phyloP scores from a whole-genome alignment of 805 yeast species.

The Myxozyma sirexii region DNA sequence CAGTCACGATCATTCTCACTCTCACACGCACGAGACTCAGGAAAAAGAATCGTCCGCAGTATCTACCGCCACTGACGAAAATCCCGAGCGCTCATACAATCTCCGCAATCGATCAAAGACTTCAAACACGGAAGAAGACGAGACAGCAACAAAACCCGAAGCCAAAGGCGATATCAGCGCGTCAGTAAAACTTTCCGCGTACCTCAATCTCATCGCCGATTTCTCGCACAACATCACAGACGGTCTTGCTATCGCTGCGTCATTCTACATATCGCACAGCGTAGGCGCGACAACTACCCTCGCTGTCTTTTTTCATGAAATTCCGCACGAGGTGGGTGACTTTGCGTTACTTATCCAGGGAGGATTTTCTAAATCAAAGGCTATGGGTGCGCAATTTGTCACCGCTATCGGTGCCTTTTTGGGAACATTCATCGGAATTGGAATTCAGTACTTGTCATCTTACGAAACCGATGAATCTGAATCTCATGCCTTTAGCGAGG shows the following conservation, averaged over 20 bases:
- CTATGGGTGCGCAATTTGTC: slow-evolving; percentile 65
- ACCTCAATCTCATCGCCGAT: slow-evolving; percentile 68
- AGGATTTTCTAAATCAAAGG: slow-evolving; percentile 67
- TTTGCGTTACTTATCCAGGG: slow-evolving; percentile 71
- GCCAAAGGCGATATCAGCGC: slow-evolving; percentile 29
- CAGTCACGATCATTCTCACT: slow-evolving; percentile 50
- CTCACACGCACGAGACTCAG: slow-evolving; percentile 30
- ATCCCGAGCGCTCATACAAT: slow-evolving; percentile 9
- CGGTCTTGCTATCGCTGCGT: slow-evolving; percentile 72
- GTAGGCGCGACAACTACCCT: slow-evolving; percentile 71
- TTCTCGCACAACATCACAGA: slow-evolving; percentile 76
- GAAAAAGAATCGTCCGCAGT: slow-evolving; percentile 1
- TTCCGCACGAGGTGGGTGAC: slow-evolving; percentile 82
- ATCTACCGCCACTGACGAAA: slow-evolving; percentile 12
- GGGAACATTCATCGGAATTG: slow-evolving; percentile 69
- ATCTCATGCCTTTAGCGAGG: slow-evolving; percentile 12
- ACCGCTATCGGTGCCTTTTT: slow-evolving; percentile 66
- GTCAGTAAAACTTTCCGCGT: slow-evolving; percentile 54
- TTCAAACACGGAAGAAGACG: neutral
- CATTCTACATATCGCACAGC: slow-evolving; percentile 61
- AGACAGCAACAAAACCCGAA: neutral
- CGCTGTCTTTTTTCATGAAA: slow-evolving; percentile 74
- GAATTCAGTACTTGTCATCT: slow-evolving; percentile 42
- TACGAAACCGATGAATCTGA: slow-evolving; percentile 25
- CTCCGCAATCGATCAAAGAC: slow-evolving; percentile 14